Base-by-base conservation (phyloP, 192 early-diverging fungal species). In the Coemansia sp. region DNA sequence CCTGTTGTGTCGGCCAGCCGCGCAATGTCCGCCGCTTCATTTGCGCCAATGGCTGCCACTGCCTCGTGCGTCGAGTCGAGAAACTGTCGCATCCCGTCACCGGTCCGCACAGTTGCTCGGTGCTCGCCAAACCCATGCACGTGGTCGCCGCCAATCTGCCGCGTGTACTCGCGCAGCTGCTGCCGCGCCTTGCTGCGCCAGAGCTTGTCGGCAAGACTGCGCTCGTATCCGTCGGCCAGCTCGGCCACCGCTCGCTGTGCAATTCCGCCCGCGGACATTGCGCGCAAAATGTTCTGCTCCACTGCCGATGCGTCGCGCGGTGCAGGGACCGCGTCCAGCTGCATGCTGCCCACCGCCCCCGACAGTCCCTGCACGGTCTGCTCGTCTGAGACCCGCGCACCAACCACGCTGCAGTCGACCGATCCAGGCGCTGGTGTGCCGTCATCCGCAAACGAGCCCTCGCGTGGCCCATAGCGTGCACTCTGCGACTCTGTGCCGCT, bases 11-110 rank as follows among this genome's bases (percentile, higher is more conserved):
- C 62, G 1, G 28, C 62, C 34, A 64, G 65, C 26, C 65, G 67
- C 21, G 22, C 65, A 40, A 74, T 64, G 42, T 53, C 59, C 28
- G 36, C 53, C 26, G 68, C 8, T 8, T 69, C 77, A n/a, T 60
- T 26, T 2, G 14, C 54, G 17, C 28, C 40, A 8, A 68, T 40
- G 19, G 36, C 12, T 42, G 66, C 72, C n/a, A 21, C 25, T 10
- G 47, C 48, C 20, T 80, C 72, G 51, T 81, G 78, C 9, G 69
- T 22, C 5, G 55, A 17, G 46, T 44, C 34, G n/a, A 71, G 22
- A 31, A 81, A 81, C 14, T 12, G 34, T 14, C 57, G 62, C 89
- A 89, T 91, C 17, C 84, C 85, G n/a, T 78, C 67, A 3, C 82
- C 66, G 1, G 83, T 86, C 54, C 89, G 77, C 26, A 61, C 61